Evolutionary conservation across 2,329 filamentous ascomycete genomes (phyloP), one percentile per base, ranked within the genome.

Genomic region (Xylariaceae sp.): DNA sequence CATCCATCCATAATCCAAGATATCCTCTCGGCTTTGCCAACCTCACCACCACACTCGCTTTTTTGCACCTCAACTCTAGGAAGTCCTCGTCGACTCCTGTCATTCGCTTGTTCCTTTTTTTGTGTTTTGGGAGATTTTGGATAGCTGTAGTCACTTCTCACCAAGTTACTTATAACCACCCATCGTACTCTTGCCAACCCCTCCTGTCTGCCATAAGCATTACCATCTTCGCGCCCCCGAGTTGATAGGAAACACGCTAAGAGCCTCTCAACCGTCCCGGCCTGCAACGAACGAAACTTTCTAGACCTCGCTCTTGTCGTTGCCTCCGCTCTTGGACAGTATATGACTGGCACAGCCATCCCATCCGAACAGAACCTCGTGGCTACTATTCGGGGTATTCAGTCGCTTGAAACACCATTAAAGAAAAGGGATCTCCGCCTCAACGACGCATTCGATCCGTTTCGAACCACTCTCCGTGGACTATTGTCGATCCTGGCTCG

Each of bases 51-150:
- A 80, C 77, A 71, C 72, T 80, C 77, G 76, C 77, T 78, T 75
- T 73, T 68, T 66, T 67, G 69, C 68, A 69, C 64, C 62, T 69
- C 68, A 13, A 14, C 16, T 67, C 70, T 80, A 83, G 83, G 83
- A 86, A 86, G 82, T 83, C 83, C 83, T 86, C 83, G 83, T 79
- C 74, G 83, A 78, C 83, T 86, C 83, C 83, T 84, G 82, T 86
- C 83, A 84, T 82, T 87, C 83, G 83, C 83, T 87, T 84, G 75
- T 72, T 69, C 68, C 71, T 71, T 75, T 70, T 74, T 75, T 77
- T 74, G 69, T 73, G 74, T 75, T 75, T 73, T 71, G n/a, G 71
- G 65, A 66, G 61, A 68, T 62, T 65, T 64, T 56, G 58, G 61
- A 54, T 62, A 69, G 22, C 22, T 28, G 22, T 28, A 28, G 22